phyloP scores from a whole-genome alignment of 345 rosid species.

The Gynandropsis gynandra region DNA sequence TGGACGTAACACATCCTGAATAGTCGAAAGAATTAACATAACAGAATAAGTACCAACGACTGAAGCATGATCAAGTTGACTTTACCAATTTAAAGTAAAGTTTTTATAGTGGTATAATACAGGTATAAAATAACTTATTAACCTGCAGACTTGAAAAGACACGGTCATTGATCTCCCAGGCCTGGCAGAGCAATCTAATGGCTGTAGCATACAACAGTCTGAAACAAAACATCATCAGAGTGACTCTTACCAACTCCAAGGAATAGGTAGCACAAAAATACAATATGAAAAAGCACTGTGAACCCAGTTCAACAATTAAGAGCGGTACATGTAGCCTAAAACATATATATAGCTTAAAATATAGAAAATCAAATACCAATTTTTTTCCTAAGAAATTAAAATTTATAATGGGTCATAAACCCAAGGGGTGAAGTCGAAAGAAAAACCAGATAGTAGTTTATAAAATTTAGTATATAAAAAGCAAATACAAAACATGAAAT shows the following conservation, averaged over 20 bases:
- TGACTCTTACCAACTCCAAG: slow-evolving; percentile 11
- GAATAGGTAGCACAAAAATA: slow-evolving; percentile 6
- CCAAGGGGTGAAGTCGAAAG: slow-evolving; percentile 5
- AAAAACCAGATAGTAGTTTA: slow-evolving; percentile 6
- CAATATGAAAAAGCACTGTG: slow-evolving; percentile 11
- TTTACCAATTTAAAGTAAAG: slow-evolving; percentile 4
- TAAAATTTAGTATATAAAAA: slow-evolving; percentile 13
- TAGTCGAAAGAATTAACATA: slow-evolving; percentile 19
- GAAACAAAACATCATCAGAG: slow-evolving; percentile 35
- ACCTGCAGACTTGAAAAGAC: slow-evolving; percentile 80
- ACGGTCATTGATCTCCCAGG: slow-evolving; percentile 86
- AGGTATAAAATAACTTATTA: slow-evolving; percentile 27
- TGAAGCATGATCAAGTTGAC: slow-evolving; percentile 11
- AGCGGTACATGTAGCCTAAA: slow-evolving; percentile 10
- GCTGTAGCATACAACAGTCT: slow-evolving; percentile 79
- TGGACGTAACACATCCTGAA: slow-evolving; percentile 64
- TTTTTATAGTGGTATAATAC: not conserved
- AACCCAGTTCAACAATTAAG: slow-evolving; percentile 7
- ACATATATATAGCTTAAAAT: slow-evolving; percentile 10
- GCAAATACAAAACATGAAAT: not conserved
- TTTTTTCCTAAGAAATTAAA: slow-evolving; percentile 15
- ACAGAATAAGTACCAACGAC: not conserved
- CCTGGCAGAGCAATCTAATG: slow-evolving; percentile 85
- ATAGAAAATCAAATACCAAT: slow-evolving; percentile 13
- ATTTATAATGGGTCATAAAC: slow-evolving; percentile 3